A percentile compares a stretch with the other conserved stretches of the same genome.
phyloP scores from a whole-genome alignment of 1,284 basidiomycete species.

The Irpex rosettiformis region DNA sequence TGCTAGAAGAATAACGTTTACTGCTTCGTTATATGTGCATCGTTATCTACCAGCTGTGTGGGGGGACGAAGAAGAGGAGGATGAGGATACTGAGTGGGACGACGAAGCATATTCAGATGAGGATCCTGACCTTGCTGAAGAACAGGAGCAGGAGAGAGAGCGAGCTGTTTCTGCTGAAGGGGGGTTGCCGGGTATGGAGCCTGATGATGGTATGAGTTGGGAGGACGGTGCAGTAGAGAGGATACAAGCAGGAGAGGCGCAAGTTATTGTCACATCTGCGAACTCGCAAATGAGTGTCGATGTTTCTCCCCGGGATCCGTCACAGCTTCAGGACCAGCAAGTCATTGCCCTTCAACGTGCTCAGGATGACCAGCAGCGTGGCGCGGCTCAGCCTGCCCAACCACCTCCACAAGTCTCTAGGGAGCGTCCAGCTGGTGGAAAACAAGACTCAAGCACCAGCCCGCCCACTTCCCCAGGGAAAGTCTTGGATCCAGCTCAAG shows the following conservation, averaged over 20 bases:
- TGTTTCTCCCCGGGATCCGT: conserved; percentile 14
- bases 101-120: conserved; percentile 72
- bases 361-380: conserved; percentile 29
- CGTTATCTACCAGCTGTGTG: conserved; percentile 79
- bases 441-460: conserved; percentile 23
- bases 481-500: conserved; percentile 51
- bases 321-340: conserved; percentile 15
- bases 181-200: conserved; percentile 43
- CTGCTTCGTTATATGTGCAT: conserved; percentile 53
- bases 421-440: conserved; percentile 32
- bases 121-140: conserved; percentile 58
- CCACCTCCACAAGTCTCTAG: conserved; percentile 34
- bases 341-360: conserved; percentile 16
- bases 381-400: conserved; percentile 17
- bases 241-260: conserved; percentile 32
- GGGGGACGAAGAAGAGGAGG: conserved; percentile 78
- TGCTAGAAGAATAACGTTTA: conserved; percentile 53
- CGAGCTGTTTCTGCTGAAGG: conserved; percentile 15
- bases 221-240: conserved; percentile 58
- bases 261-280: conserved; percentile 23
- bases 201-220: conserved; percentile 76
- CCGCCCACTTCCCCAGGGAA: conserved; percentile 25
- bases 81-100: conserved; percentile 66
- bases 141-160: conserved; percentile 32
- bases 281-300: conserved; percentile 19